Evolutionary conservation across 2,329 filamentous ascomycete genomes (phyloP), one percentile per base, ranked within the genome.

Genomic region (Penicillium sp.): DNA sequence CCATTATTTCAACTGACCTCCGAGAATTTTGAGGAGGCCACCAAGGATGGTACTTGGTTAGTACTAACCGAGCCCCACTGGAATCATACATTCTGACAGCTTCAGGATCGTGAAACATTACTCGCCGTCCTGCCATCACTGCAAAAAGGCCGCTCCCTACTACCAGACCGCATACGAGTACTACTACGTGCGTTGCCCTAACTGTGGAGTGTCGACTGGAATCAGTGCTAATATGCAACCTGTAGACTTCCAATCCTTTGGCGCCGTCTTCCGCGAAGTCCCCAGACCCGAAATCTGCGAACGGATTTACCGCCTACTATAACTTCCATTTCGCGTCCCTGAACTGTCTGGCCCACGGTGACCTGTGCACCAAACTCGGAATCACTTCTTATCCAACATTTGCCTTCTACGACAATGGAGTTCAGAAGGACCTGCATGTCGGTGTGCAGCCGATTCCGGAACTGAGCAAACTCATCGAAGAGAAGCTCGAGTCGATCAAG

Each of bases 141-240:
- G 92, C 76, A 81, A 81, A 69, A 78, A 81, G 44, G 89, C 90
- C 65, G 90, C 89, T 46, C 94, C 94, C 7, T 86, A 84, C 45
- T 96, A 85, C 79, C 91, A 97, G 74, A 96, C 92, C 5, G 73
- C 92, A 13, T 96, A 97, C 79, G 94, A 99, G 75, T 96, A 86
- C 73, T 99, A 96, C 76, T 85, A 76, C 56, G 74, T 77, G 58
- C 61, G 70, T 63, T 22, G 47, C 40, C 25, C 24, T 24, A n/a
- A 3, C 5, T 5, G 6, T 22, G 25, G 22, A 22, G 6, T 42
- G 27, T 28, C 22, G 11, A 28, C n/a, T 10, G n/a, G 16, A 31
- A 13, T 24, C 22, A 48, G 46, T 28, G 45, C 61, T 72, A 56
- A 72, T 51, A 14, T 39, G 27, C 20, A 28, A 40, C 78, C 25